A percentile compares a stretch with the other conserved stretches of the same genome.
Conservation (phyloP, 2,329 filamentous ascomycete species). For the Metarhizium album region DNA sequence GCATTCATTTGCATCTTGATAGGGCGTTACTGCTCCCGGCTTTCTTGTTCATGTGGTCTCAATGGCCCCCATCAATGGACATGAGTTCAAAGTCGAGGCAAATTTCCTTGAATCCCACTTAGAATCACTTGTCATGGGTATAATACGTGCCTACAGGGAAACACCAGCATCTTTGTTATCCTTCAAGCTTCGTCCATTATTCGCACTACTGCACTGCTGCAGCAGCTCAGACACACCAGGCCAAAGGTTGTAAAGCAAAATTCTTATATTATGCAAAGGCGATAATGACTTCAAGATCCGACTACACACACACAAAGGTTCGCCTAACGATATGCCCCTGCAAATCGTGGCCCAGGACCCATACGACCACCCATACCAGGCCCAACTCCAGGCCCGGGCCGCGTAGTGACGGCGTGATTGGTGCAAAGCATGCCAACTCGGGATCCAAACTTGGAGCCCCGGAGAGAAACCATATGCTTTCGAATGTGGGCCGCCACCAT, state of each 20-base stretch:
- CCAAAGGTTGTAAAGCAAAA: constrained; percentile 6
- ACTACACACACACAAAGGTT: constrained; percentile 4
- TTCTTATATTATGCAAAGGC: constrained; percentile 12
- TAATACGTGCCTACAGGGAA: background rate
- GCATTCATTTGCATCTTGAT: background rate
- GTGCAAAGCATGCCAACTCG: constrained; percentile 98
- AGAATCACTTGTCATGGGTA: too few relatives aligned
- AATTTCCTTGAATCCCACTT: too few relatives aligned
- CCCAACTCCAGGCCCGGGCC: constrained; percentile 74
- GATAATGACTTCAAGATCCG: constrained; percentile 9
- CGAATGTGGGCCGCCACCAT: constrained; percentile 88
- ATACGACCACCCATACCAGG: constrained; percentile 49
- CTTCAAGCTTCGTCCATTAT: background rate
- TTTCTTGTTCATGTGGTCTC: background rate
- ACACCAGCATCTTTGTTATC: too few relatives aligned
- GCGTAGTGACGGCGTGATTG: constrained; percentile 81
- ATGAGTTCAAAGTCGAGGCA: background rate
- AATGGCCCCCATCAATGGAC: background rate
- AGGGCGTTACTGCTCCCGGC: background rate
- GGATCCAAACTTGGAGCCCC: constrained; percentile 96
- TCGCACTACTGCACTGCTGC: background rate
- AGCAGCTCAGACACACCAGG: background rate
- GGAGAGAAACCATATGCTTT: constrained; percentile 98
- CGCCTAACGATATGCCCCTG: constrained; percentile 43
- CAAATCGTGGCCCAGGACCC: constrained; percentile 48